Evolutionary conservation across 2,329 filamentous ascomycete genomes (phyloP).

Genomic region (Colletotrichum aenigma): DNA sequence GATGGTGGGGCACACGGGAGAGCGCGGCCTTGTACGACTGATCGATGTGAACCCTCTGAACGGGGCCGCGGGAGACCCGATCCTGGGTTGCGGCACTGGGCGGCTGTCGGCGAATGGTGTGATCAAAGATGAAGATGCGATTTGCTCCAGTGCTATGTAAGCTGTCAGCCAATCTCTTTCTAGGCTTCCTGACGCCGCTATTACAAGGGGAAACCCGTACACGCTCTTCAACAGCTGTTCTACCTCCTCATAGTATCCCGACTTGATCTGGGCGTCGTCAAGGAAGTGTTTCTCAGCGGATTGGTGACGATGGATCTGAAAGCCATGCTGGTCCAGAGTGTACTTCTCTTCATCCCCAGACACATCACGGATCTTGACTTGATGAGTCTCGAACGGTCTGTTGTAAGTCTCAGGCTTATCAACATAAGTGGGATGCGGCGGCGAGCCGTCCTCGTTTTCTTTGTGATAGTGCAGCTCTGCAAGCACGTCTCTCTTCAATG

Average conservation of each 20-base stretch:
- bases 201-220: conserved; percentile 34
- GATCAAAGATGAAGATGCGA: conserved; percentile 65
- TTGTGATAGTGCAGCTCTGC: conserved; percentile 43
- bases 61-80: conserved; percentile 41
- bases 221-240: conserved; percentile 67
- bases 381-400: conserved; percentile 28
- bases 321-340: conserved; percentile 42
- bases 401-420: conserved; percentile 38
- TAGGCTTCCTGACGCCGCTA: background rate
- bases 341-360: conserved; percentile 37
- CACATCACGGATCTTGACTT: conserved; percentile 38
- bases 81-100: conserved; percentile 56
- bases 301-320: conserved; percentile 34
- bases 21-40: conserved; percentile 50
- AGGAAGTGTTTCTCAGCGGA: conserved; percentile 40
- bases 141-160: conserved; percentile 56
- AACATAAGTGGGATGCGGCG: conserved; percentile 38
- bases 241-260: conserved; percentile 74
- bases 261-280: conserved; percentile 66
- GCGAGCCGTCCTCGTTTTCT: conserved; percentile 44
- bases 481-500: conserved; percentile 22
- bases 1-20: conserved; percentile 45
- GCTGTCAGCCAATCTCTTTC: background rate
- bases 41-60: conserved; percentile 59
- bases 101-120: conserved; percentile 53